Base-by-base conservation (phyloP, 2,329 filamentous ascomycete genomes). In the Pleoardoris graminearum region DNA sequence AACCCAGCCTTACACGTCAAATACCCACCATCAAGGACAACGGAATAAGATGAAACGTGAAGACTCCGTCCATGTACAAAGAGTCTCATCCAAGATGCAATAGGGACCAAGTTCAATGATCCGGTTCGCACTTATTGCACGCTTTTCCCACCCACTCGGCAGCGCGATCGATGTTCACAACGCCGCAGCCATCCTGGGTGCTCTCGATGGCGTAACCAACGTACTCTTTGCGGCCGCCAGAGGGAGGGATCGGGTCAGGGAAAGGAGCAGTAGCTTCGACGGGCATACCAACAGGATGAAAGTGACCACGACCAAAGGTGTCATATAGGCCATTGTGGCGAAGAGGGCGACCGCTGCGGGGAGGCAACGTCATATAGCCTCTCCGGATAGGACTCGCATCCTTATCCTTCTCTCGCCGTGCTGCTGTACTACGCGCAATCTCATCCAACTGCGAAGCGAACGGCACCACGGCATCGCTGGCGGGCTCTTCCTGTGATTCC, bases 221-320 rank as follows among this genome's bases (percentile, higher is more conserved):
- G 21, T 55, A 56, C 4, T 48, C 32, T 21, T 25, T 35, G 21
- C 42, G 51, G 25, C 65, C 68, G 21, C 66, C 68, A 16, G 59
- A 57, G 0, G 70, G 70, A 1, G 67, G 54, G 1, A 67, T 38
- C 1, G 69, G 68, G 19, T 56, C 51, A 1, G 70, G 70, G 30
- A 73, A 73, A 2, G 69, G 69, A 4, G 54, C 57, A 0, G 67
- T 70, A 1, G 60, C 62, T n/a, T 66, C 57, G 19, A 73, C 56
- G 3, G 69, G 69, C 6, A 72, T 49, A 12, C 68, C 69, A 7
- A 48, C 56, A 19, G 37, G 36, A 12, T 19, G 43, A 19, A 27
- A 32, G 25, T 25, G 44, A 22, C 59, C 54, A 23, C 58, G 60
- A 19, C 52, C 51, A 12, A 50, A 49, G 30, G 54, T 53, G 11